Base-by-base conservation (phyloP, 163 green algal genomes). In the Prototheca wickerhamii region DNA sequence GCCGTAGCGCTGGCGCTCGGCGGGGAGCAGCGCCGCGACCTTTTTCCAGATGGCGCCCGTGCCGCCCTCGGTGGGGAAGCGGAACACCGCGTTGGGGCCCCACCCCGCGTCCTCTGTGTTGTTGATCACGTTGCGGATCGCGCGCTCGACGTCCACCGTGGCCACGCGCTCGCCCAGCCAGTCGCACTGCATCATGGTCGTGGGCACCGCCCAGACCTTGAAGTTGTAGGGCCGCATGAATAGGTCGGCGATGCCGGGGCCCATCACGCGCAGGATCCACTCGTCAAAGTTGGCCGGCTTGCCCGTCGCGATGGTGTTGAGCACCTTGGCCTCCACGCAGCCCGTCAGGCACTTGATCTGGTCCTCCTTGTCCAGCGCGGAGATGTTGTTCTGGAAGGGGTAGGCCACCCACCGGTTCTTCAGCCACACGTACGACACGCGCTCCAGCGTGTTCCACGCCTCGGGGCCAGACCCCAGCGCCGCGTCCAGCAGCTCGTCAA, bases 141-240 rank as follows among this genome's bases (percentile, higher is more conserved):
- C 88, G 2, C 84, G 78, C 32, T 81, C 70, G 5, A 94, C 79
- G 59, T 96, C 85, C 44, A 94, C 87, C 1, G 86, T 93, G 1
- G 89, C 89, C 46, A 96, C 89, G 18, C 89, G 85, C 83, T 96
- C 89, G 1, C 89, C 89, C 65, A 96, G 80, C 89, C 89, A 96
- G 63, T 87, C 86, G 69, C 87, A 95, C 76, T 95, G 85, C 86
- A 95, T 93, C 8, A 65, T 61, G 2, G 64, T 82, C 0, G 74
- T 72, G 10, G 68, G 63, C 7, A 67, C 71, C 64, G 35, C 68
- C 46, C 73, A 30, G 49, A 88, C 89, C 85, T 96, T 96, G 85
- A 95, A 94, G 81, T 96, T 96, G 85, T 96, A 96, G 5, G 89
- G 89, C 21, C 89, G 76, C 89, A 96, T 95, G 81, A 96, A 96